Percentiles rank a stretch among this genome's conserved stretches.
Evolutionary conservation across 2,329 filamentous ascomycete genomes (phyloP).

Genomic region (Rasamsonia emersonii): DNA sequence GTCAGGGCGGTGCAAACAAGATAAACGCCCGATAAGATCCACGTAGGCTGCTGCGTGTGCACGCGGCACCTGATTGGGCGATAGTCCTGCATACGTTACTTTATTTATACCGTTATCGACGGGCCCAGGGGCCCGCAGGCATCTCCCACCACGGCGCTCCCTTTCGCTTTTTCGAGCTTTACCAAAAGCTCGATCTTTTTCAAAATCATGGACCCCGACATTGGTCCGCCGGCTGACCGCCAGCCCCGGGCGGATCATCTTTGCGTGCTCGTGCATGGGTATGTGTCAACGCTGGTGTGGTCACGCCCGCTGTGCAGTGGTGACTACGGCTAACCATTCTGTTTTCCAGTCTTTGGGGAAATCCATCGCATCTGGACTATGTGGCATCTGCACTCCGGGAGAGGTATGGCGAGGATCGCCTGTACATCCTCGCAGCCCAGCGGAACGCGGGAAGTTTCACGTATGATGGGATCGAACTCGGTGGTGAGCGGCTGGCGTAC

Average conservation of each 20-base stretch:
- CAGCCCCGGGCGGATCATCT: slow-evolving; percentile 41
- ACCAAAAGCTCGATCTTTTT: slow-evolving; percentile 16
- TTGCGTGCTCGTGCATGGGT: slow-evolving; percentile 56
- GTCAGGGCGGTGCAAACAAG: too few species aligned
- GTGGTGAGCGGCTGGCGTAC: slow-evolving; percentile 56
- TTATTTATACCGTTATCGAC: too few species aligned
- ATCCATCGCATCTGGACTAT: slow-evolving; percentile 49
- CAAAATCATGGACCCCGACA: slow-evolving; percentile 13
- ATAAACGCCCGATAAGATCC: too few species aligned
- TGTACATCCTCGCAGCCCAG: slow-evolving; percentile 50
- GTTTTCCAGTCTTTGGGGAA: slow-evolving; percentile 48
- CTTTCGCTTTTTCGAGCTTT: slow-evolving; percentile 19
- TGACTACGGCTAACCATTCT: slow-evolving; percentile 7
- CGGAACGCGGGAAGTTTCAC: slow-evolving; percentile 51
- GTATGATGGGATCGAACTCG: slow-evolving; percentile 60
- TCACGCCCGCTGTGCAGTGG: too few species aligned
- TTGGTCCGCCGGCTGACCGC: slow-evolving; percentile 5
- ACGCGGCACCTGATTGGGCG: too few species aligned
- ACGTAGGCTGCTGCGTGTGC: too few species aligned
- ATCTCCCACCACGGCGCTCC: slow-evolving; percentile 12
- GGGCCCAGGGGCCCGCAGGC: too few species aligned
- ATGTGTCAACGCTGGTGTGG: slow-evolving; percentile 23
- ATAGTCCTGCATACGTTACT: too few species aligned
- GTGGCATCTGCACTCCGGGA: slow-evolving; percentile 44
- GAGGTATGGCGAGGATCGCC: slow-evolving; percentile 39